Evolutionary conservation across 345 rosid species (phyloP), one percentile per base, ranked within the genome.

Genomic region (Psidium guajava): DNA sequence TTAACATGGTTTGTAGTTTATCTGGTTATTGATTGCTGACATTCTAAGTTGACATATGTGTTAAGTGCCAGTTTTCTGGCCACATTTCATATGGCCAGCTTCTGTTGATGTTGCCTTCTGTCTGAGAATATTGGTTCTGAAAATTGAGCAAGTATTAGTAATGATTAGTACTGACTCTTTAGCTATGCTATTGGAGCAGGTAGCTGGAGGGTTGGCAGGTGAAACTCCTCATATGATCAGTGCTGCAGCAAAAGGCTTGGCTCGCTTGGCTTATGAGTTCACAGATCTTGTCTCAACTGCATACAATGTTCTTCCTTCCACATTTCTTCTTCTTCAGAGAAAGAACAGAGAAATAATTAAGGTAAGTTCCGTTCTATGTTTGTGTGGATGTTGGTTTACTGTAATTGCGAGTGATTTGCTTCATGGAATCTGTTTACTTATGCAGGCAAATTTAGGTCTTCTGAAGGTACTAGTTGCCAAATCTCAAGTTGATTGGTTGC

Each of bases 181-280:
- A 54, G 80, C 40, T 54, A 32, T 36, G 40, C 56, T 54, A 14
- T 85, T 75, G 87, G 83, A 85, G 47, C 89, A 97, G 99, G 95
- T 96, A 75, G 99, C 98, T 89, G 98, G 97, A 89, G 96, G 98
- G 80, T 84, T 97, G 91, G 98, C 98, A 57, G 96, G 98, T 86
- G 97, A 96, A 89, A 92, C 93, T 90, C 99, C 99, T 84, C 97
- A 96, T 88, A 93, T 96, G 98, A 93, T 97, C 87, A 97, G 99
- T 92, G 99, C 99, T 86, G 98, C 99, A 27, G 93, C 93, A 83
- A 97, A 93, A 92, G 99, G 98, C 86, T 88, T 97, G 86, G 98
- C 99, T 87, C 98, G 99, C 84, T 88, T 96, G 90, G 94, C 98
- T 55, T 95, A 97, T 84, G 99, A 97, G 91, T 97, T 97, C 77